These are phyloP conservation scores for Ogataea hybrid DNA, from an alignment of 1,139 yeast genomes.

Conservation along the genomic window DNA sequence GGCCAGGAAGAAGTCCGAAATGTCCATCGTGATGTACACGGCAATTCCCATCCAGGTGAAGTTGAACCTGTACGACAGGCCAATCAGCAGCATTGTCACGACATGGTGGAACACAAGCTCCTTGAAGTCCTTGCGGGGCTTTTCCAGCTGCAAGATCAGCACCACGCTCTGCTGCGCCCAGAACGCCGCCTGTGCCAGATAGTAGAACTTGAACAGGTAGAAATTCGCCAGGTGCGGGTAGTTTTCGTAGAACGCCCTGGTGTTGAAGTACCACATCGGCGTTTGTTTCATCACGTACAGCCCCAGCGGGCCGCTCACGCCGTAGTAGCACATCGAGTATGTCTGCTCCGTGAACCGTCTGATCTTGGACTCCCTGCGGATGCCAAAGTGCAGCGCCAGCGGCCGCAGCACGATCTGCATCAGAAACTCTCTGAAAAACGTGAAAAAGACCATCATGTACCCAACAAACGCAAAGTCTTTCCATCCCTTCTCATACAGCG, in stretches of 20 bases:
- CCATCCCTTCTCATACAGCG: too few relatives aligned
- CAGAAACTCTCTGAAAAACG: constrained; percentile 84
- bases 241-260: constrained; percentile 70
- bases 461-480: constrained; percentile 79
- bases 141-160: too few relatives aligned
- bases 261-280: constrained; percentile 88
- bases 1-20: too few relatives aligned
- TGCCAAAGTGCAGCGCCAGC: constrained; percentile 53
- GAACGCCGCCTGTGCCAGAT: too few relatives aligned
- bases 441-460: constrained; percentile 81
- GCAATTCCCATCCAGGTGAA: too few relatives aligned
- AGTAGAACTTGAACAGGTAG: too few relatives aligned
- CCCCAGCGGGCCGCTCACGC: constrained; percentile 82
- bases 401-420: constrained; percentile 85
- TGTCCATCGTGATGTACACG: too few relatives aligned
- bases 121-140: too few relatives aligned
- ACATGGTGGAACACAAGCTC: too few relatives aligned
- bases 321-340: constrained; percentile 79
- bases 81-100: too few relatives aligned
- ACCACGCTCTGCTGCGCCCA: too few relatives aligned
- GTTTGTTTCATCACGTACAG: constrained; percentile 80
- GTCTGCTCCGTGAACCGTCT: constrained; percentile 92
- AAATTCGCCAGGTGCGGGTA: constrained; percentile 85
- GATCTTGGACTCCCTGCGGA: constrained; percentile 56
- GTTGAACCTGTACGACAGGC: too few relatives aligned